Percentiles rank a stretch among this genome's conserved stretches.
These are phyloP conservation scores for Mangifera indica DNA, from an alignment of 345 rosid species.

Conservation along the genomic window DNA sequence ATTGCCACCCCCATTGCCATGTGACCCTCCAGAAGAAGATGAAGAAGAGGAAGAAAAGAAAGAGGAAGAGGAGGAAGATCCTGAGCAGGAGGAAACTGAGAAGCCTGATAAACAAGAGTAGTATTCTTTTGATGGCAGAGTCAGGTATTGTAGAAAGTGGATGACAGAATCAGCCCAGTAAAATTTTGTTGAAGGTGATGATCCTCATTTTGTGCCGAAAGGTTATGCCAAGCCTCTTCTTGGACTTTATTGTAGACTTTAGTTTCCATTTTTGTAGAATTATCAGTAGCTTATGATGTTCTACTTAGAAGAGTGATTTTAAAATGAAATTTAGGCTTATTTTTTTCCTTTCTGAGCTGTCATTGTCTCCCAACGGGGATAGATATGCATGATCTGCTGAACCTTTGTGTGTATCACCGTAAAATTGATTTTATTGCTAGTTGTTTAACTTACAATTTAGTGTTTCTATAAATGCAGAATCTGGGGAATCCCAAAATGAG, in stretches of 20 bases:
- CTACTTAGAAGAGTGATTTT: neutral
- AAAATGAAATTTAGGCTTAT: constrained; percentile 2
- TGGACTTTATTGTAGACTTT: constrained; percentile 12
- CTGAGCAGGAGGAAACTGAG: constrained; percentile 36
- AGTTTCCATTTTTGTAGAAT: constrained; percentile 11
- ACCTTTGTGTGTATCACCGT: too few relatives aligned
- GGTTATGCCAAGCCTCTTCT: constrained; percentile 15
- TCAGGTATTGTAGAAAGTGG: constrained; percentile 3
- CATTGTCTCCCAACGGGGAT: neutral
- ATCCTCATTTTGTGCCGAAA: constrained; percentile 3
- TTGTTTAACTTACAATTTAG: neutral
- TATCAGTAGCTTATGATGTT: neutral
- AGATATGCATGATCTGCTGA: too few relatives aligned
- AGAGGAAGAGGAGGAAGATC: constrained; percentile 56
- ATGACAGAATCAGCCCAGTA: constrained; percentile 17
- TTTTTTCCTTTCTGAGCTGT: neutral
- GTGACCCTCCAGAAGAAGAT: constrained; percentile 73
- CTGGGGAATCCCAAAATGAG: too few relatives aligned
- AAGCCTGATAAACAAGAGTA: constrained; percentile 36
- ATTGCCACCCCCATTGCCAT: constrained; percentile 68
- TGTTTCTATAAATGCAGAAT: neutral
- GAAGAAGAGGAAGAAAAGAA: constrained; percentile 67
- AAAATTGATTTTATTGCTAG: neutral
- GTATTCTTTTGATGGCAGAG: neutral
- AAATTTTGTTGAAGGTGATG: constrained; percentile 1